Conservation (phyloP, 2,329 filamentous ascomycete species). For the Ilyonectria robusta region DNA sequence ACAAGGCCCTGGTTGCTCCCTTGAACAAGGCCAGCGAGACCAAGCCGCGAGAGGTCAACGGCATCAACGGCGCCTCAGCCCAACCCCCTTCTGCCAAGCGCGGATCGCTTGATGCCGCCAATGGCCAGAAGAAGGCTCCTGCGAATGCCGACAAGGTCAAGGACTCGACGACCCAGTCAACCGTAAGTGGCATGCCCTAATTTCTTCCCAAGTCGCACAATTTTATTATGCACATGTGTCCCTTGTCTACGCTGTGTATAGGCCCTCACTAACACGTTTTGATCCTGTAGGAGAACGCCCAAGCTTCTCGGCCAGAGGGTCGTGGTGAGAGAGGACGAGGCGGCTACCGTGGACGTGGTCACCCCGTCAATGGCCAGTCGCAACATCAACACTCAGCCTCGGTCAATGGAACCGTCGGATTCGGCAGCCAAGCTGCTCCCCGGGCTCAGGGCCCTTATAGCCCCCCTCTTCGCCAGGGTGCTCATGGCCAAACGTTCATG, state of each 20-base stretch:
- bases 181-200: conserved; percentile 55
- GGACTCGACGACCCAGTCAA: conserved; percentile 52
- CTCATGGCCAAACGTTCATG: conserved; percentile 54
- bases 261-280: conserved; percentile 28
- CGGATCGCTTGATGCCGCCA: conserved; percentile 57
- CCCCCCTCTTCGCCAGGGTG: conserved; percentile 60
- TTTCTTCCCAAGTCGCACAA: neutral
- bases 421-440: conserved; percentile 51
- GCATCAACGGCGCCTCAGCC: conserved; percentile 54
- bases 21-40: conserved; percentile 52
- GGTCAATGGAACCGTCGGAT: conserved; percentile 40
- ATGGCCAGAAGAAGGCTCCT: conserved; percentile 60
- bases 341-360: conserved; percentile 62
- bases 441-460: conserved; percentile 59
- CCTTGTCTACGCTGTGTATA: neutral
- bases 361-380: conserved; percentile 55
- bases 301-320: conserved; percentile 53
- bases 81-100: conserved; percentile 61
- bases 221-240: neutral
- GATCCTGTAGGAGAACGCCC: conserved; percentile 44
- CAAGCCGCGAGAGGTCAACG: conserved; percentile 54
- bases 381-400: conserved; percentile 51
- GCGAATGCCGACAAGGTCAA: conserved; percentile 58
- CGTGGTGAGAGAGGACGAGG: conserved; percentile 60
- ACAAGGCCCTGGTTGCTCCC: conserved; percentile 54